Evolutionary conservation across 495 filamentous ascomycete species (phyloP).

Genomic region (Aspergillus homomorphus): DNA sequence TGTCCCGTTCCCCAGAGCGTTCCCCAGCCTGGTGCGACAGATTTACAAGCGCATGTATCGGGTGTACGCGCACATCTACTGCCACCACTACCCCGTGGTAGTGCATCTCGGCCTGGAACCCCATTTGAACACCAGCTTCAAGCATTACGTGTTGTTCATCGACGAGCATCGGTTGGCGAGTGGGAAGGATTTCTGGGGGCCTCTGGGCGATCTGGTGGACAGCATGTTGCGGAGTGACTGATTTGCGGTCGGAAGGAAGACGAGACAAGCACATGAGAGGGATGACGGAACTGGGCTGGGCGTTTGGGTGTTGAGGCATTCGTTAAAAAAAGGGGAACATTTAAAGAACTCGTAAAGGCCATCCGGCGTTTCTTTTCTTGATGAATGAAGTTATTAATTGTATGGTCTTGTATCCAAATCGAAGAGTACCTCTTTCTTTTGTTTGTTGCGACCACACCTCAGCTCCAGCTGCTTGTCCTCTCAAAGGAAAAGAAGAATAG

Average conservation of each 20-base stretch:
- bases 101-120: slow-evolving; percentile 93
- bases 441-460: too few species aligned
- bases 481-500: slow-evolving; percentile 5
- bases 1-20: slow-evolving; percentile 92
- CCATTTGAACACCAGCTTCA: slow-evolving; percentile 98
- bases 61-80: slow-evolving; percentile 99
- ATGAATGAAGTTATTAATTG: not conserved
- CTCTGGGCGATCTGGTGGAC: slow-evolving; percentile 93
- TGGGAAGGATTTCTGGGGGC: slow-evolving; percentile 96
- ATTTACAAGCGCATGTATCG: slow-evolving; percentile 98
- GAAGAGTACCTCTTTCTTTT: not conserved
- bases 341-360: not conserved
- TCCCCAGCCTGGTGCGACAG: slow-evolving; percentile 80
- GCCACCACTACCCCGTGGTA: slow-evolving; percentile 97
- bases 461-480: too few species aligned
- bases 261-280: not conserved
- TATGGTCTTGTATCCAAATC: not conserved
- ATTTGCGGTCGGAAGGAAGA: slow-evolving; percentile 12
- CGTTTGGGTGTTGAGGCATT: slow-evolving; percentile 25
- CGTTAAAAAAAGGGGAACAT: slow-evolving; percentile 12
- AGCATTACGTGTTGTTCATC: slow-evolving; percentile 97
- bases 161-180: slow-evolving; percentile 86
- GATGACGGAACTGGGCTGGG: slow-evolving; percentile 22
- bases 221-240: slow-evolving; percentile 94
- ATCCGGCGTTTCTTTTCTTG: slow-evolving; percentile 14